These are phyloP conservation scores for Mayamaea pseudoterrestris DNA, from an alignment of 108 stramenopile species.

Conservation along the genomic window DNA sequence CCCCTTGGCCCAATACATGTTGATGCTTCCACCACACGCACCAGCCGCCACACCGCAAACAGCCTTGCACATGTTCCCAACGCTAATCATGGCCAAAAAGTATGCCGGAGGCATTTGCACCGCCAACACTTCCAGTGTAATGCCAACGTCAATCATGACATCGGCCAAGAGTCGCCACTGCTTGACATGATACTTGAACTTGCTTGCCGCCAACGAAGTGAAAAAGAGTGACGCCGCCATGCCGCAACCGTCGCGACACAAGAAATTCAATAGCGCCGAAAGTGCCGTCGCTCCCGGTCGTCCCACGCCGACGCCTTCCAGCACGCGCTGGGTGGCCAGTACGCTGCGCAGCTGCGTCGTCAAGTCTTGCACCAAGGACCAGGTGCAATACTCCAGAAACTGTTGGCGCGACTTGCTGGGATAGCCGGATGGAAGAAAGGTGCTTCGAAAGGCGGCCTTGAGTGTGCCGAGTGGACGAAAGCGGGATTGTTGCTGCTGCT, in stretches of 20 bases:
- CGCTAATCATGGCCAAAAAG: slow-evolving; percentile 49
- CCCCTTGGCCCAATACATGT: slow-evolving; percentile 73
- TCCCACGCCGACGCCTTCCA: slow-evolving; percentile 78
- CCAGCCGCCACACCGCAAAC: slow-evolving; percentile 81
- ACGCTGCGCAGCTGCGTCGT: slow-evolving; percentile 63
- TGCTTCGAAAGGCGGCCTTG: too few species aligned
- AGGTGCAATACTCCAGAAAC: too few species aligned
- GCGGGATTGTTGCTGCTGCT: too few species aligned
- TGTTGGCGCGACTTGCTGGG: too few species aligned
- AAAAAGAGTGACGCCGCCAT: slow-evolving; percentile 66
- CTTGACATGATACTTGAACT: slow-evolving; percentile 60
- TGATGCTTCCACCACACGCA: slow-evolving; percentile 61
- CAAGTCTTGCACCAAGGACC: slow-evolving; percentile 69
- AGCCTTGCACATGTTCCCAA: slow-evolving; percentile 77
- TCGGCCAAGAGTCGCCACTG: slow-evolving; percentile 76
- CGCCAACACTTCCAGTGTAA: slow-evolving; percentile 66
- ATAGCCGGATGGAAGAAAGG: too few species aligned
- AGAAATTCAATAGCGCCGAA: slow-evolving; percentile 62
- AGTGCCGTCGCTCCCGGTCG: slow-evolving; percentile 64
- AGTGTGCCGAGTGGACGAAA: too few species aligned
- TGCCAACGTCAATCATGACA: slow-evolving; percentile 65
- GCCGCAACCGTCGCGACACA: slow-evolving; percentile 74
- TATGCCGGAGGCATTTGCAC: slow-evolving; percentile 24
- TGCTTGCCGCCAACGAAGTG: slow-evolving; percentile 44
- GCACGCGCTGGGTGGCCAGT: slow-evolving; percentile 67